A percentile compares a stretch with the other conserved stretches of the same genome.
Evolutionary conservation across 176 grass and related monocot genomes (phyloP).

Genomic region (Canna indica): DNA sequence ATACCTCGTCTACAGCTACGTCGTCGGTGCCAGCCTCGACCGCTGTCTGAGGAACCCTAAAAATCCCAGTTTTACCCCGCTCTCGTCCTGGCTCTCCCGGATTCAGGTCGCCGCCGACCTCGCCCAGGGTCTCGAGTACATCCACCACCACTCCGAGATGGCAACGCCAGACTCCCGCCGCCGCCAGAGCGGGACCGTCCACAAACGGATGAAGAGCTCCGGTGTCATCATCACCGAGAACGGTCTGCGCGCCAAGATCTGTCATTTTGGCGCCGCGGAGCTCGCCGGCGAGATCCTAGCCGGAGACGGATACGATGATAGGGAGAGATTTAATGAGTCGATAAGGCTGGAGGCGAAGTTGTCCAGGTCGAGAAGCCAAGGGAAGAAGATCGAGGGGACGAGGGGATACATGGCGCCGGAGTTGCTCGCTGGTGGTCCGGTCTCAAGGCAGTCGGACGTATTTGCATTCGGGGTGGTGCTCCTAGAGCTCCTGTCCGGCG

Average conservation of each 20-base stretch:
- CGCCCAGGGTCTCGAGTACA: constrained; percentile 10
- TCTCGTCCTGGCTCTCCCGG: constrained; percentile 4
- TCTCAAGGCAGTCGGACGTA: constrained; percentile 1
- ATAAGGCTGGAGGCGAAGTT: no score
- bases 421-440: neutral
- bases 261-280: constrained; percentile 14
- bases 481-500: constrained; percentile 8
- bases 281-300: neutral
- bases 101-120: constrained; percentile 6
- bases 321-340: neutral
- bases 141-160: constrained; percentile 3
- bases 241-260: constrained; percentile 8
- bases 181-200: neutral
- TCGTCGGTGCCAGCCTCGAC: neutral
- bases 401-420: constrained; percentile 8
- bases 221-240: neutral
- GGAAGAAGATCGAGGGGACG: neutral
- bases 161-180: neutral
- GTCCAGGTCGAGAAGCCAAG: neutral
- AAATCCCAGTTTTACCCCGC: constrained; percentile 3
- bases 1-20: constrained; percentile 3
- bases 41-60: constrained; percentile 2
- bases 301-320: neutral
- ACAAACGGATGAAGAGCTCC: constrained; percentile 8
- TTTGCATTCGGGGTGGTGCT: constrained; percentile 4